A percentile compares a stretch with the other conserved stretches of the same genome.
These are phyloP conservation scores for Colletotrichum plurivorum DNA, from an alignment of 2,329 filamentous ascomycete genomes.

Conservation along the genomic window DNA sequence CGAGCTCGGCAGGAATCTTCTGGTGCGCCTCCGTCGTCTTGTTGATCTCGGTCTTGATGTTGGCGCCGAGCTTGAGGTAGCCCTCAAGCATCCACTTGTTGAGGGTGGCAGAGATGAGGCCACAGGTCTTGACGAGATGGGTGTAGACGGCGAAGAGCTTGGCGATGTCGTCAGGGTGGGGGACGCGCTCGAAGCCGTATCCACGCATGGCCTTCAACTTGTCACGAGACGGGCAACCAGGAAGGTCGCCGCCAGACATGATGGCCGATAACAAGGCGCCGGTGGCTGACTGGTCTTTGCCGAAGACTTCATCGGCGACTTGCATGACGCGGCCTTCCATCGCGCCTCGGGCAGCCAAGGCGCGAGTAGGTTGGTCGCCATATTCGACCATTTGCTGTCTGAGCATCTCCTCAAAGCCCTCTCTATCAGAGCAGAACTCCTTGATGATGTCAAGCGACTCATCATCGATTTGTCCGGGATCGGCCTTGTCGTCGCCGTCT, in stretches of 20 bases:
- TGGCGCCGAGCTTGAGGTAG: not conserved
- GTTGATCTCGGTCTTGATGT: not conserved
- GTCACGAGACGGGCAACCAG: not conserved
- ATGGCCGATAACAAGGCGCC: not conserved
- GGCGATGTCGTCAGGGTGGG: not conserved
- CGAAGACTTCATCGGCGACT: constrained; percentile 2
- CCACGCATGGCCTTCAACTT: not conserved
- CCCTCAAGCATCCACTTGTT: not conserved
- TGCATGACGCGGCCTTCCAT: not conserved
- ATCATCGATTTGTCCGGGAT: not conserved
- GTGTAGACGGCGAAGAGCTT: constrained; percentile 3
- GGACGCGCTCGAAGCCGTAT: constrained; percentile 6
- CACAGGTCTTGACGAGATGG: not conserved
- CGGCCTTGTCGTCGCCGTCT: constrained; percentile 4
- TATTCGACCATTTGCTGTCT: not conserved
- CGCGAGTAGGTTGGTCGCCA: not conserved
- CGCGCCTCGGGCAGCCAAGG: too few species aligned
- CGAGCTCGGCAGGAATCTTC: not conserved
- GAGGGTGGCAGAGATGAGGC: not conserved
- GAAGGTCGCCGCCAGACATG: not conserved
- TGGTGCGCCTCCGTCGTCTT: not conserved
- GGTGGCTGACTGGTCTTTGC: constrained; percentile 3
- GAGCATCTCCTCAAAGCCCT: not conserved
- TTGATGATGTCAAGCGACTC: not conserved
- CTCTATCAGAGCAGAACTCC: not conserved